Percentiles rank a stretch among this genome's conserved stretches.
phyloP scores from a whole-genome alignment of 2,329 filamentous ascomycete species.

The Leptographium radiaticola region DNA sequence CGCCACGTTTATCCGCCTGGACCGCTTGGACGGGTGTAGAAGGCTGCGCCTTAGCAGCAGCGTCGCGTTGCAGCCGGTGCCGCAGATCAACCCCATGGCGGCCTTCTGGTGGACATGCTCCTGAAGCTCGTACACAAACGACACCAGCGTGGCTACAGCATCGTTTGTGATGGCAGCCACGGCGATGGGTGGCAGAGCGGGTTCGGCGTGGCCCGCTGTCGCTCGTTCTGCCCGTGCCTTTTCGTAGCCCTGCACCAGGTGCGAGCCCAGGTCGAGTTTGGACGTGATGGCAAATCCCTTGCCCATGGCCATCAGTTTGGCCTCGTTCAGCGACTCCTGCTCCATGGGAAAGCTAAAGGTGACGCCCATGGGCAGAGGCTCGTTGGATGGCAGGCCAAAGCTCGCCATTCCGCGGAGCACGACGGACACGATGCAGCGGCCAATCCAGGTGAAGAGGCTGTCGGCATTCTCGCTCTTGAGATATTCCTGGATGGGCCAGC shows the following conservation, averaged over 20 bases:
- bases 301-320: conserved; percentile 54
- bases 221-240: conserved; percentile 22
- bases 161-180: conserved; percentile 73
- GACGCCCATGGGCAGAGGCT: conserved; percentile 49
- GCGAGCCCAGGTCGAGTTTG: conserved; percentile 45
- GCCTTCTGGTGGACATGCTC: conserved; percentile 49
- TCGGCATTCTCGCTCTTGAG: conserved; percentile 64
- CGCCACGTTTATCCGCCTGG: conserved; percentile 32
- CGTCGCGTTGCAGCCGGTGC: conserved; percentile 71
- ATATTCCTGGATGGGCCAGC: conserved; percentile 62
- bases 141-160: conserved; percentile 65
- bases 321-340: conserved; percentile 48
- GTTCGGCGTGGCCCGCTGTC: background rate
- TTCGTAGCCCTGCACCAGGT: conserved; percentile 46
- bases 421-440: conserved; percentile 61
- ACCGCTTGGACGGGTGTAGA: conserved; percentile 49
- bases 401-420: conserved; percentile 42
- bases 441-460: conserved; percentile 71
- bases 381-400: conserved; percentile 26
- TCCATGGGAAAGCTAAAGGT: conserved; percentile 61
- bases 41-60: conserved; percentile 53
- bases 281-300: conserved; percentile 55
- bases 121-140: conserved; percentile 59
- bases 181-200: conserved; percentile 47
- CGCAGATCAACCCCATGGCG: conserved; percentile 69